Evolutionary conservation across 2,329 filamentous ascomycete species (phyloP).

Genomic region (Gremmenia infestans): DNA sequence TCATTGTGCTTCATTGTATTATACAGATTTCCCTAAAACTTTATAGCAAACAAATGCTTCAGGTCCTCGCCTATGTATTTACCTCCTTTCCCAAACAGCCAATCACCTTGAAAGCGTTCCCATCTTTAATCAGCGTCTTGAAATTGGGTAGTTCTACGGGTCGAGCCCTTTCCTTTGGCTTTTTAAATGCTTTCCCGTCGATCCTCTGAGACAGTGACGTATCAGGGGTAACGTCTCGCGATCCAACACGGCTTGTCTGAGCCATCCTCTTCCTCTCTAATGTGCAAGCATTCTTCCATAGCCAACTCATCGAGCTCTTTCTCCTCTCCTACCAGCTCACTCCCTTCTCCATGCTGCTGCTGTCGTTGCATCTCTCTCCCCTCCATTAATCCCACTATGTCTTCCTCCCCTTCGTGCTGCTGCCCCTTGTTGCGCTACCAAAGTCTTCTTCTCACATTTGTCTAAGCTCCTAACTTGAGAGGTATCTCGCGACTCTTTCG

Average conservation of each 20-base stretch:
- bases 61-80: background rate
- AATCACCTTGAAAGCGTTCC: constrained; percentile 10
- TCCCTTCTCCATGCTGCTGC: no score
- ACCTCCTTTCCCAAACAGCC: constrained; percentile 1
- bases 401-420: no score
- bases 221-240: constrained; percentile 5
- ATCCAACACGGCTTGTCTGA: background rate
- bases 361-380: no score
- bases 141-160: constrained; percentile 30
- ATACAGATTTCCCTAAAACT: constrained; percentile 16
- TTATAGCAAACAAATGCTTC: constrained; percentile 8
- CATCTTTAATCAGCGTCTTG: constrained; percentile 30
- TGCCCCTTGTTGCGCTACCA: no score
- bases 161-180: constrained; percentile 25
- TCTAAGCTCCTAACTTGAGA: no score
- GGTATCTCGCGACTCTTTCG: no score
- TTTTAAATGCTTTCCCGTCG: constrained; percentile 2
- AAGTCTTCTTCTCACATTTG: no score
- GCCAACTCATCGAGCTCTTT: no score
- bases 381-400: no score
- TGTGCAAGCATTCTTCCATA: no score
- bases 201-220: constrained; percentile 4
- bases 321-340: no score
- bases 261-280: no score
- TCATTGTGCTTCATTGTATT: constrained; percentile 15